These are phyloP conservation scores for Cucurbita pepo DNA, from an alignment of 306 rosid genomes.

Conservation along the genomic window DNA sequence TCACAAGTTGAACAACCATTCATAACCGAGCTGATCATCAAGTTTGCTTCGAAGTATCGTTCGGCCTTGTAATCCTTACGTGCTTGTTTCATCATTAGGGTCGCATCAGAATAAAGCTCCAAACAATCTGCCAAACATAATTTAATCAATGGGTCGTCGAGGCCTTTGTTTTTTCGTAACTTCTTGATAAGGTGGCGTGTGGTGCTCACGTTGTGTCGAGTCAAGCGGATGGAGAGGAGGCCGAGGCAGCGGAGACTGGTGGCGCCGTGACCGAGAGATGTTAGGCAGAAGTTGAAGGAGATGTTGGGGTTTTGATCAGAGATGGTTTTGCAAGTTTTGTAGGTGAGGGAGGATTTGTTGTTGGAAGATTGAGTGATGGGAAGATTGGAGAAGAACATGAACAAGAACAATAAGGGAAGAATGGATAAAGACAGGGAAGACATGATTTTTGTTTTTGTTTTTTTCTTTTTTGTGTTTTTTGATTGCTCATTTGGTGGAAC, in stretches of 20 bases:
- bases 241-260: slow-evolving; percentile 9
- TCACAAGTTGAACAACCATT: slow-evolving; percentile 44
- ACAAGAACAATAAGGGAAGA: neutral
- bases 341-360: neutral
- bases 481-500: neutral
- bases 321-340: slow-evolving; percentile 3
- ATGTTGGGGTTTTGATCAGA: slow-evolving; percentile 1
- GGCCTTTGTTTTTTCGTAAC: slow-evolving; percentile 5
- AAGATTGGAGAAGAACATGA: neutral
- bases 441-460: neutral
- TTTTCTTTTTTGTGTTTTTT: neutral
- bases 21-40: slow-evolving; percentile 37
- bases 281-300: slow-evolving; percentile 8
- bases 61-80: slow-evolving; percentile 22
- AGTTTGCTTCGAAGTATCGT: slow-evolving; percentile 13
- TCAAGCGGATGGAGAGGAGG: slow-evolving; percentile 5
- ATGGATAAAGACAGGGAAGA: neutral
- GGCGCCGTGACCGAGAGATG: neutral
- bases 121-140: slow-evolving; percentile 39
- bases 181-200: slow-evolving; percentile 7
- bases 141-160: neutral
- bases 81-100: slow-evolving; percentile 20
- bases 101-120: slow-evolving; percentile 35
- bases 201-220: neutral
- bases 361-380: neutral